Conservation (phyloP, 2,329 filamentous ascomycete genomes). For the Aspergillus carbonarius region DNA sequence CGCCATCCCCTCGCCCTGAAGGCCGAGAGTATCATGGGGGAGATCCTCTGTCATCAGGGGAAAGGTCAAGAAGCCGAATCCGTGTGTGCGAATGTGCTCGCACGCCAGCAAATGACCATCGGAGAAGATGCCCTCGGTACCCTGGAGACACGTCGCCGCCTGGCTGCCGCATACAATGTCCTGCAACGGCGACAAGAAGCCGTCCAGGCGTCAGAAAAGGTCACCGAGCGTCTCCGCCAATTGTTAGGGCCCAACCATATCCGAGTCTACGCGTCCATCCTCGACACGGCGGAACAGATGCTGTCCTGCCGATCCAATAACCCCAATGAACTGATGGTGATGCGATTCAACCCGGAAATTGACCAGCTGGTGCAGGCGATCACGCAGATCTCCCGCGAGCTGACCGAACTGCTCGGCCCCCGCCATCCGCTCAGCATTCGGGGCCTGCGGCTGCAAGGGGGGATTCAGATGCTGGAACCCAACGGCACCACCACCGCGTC, state of each 20-base stretch:
- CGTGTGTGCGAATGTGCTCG: constrained; percentile 31
- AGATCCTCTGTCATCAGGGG: constrained; percentile 26
- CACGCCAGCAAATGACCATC: constrained; percentile 33
- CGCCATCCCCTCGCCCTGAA: constrained; percentile 30
- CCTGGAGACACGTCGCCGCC: constrained; percentile 28
- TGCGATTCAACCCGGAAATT: constrained; percentile 15
- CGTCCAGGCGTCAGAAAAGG: constrained; percentile 22
- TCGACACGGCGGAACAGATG: constrained; percentile 27
- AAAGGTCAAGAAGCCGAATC: constrained; percentile 31
- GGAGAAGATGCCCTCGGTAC: constrained; percentile 34
- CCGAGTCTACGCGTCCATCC: constrained; percentile 18
- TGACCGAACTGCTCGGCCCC: constrained; percentile 21
- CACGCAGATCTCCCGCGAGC: constrained; percentile 20
- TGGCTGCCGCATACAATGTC: constrained; percentile 24
- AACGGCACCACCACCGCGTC: constrained; percentile 23
- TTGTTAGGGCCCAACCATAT: constrained; percentile 31
- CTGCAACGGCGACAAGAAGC: constrained; percentile 26
- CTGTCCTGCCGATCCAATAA: constrained; percentile 20
- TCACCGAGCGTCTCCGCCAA: constrained; percentile 20
- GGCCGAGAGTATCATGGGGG: constrained; percentile 30
- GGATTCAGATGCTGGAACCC: constrained; percentile 18
- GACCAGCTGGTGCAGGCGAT: constrained; percentile 20
- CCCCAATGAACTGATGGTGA: neutral
- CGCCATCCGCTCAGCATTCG: constrained; percentile 27
- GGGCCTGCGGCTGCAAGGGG: constrained; percentile 24